A percentile compares a stretch with the other conserved stretches of the same genome.
These are phyloP conservation scores for Conticribra weissflogii DNA, from an alignment of 108 stramenopile genomes.

Conservation along the genomic window DNA sequence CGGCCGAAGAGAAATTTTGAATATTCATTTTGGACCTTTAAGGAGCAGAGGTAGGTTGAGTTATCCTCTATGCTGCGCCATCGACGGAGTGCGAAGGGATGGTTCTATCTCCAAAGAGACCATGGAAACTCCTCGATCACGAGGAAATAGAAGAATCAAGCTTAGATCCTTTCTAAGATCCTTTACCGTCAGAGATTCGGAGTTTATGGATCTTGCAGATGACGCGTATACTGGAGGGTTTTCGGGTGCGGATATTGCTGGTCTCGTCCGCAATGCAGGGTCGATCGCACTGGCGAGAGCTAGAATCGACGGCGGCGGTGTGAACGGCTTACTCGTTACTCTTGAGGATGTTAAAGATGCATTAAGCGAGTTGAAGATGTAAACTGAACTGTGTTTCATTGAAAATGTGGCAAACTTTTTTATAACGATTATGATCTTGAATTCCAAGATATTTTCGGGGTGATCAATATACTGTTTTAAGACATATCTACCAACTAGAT, in stretches of 20 bases:
- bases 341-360: slow-evolving; percentile 81
- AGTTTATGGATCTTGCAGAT: slow-evolving; percentile 63
- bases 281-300: slow-evolving; percentile 75
- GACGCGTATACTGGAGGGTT: slow-evolving; percentile 69
- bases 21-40: slow-evolving; percentile 76
- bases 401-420: no score
- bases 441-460: no score
- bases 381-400: no score
- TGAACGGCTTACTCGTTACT: slow-evolving; percentile 72
- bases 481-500: no score
- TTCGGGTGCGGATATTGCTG: slow-evolving; percentile 92
- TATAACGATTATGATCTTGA: no score
- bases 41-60: slow-evolving; percentile 68
- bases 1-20: slow-evolving; percentile 54
- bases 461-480: no score
- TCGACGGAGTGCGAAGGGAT: slow-evolving; percentile 59
- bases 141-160: slow-evolving; percentile 7
- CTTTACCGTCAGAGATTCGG: not conserved
- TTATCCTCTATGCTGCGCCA: slow-evolving; percentile 71
- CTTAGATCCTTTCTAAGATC: slow-evolving; percentile 1
- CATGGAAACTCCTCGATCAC: not conserved
- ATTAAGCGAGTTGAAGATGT: slow-evolving; percentile 59
- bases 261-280: slow-evolving; percentile 87
- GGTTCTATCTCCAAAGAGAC: not conserved
- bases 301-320: slow-evolving; percentile 65